Evolutionary conservation across 192 early-diverging fungal genomes (phyloP).

Genomic region (Pilaira anomala): DNA sequence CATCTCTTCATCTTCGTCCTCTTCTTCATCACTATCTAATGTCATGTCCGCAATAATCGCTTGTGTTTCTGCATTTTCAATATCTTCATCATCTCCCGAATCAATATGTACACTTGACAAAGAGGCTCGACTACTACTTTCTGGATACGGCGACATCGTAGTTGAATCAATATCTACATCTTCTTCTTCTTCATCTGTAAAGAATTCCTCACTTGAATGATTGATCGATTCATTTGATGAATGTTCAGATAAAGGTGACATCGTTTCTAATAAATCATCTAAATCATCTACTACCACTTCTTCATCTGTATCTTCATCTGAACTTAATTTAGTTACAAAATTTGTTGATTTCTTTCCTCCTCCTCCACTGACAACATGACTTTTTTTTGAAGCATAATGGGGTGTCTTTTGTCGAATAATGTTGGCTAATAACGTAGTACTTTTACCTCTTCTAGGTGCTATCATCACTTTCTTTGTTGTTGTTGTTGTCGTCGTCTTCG

Average conservation of each 20-base stretch:
- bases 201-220: conserved; percentile 27
- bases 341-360: too few species aligned
- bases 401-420: conserved; percentile 1
- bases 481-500: neutral
- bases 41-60: conserved; percentile 29
- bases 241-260: conserved; percentile 18
- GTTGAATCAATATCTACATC: neutral
- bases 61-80: conserved; percentile 35
- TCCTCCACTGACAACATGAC: neutral
- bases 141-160: conserved; percentile 2
- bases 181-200: conserved; percentile 33
- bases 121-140: conserved; percentile 11
- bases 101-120: conserved; percentile 26
- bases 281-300: conserved; percentile 6
- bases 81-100: conserved; percentile 32
- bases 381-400: neutral
- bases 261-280: conserved; percentile 30
- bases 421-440: conserved; percentile 11
- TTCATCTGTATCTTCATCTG: neutral
- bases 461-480: neutral
- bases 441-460: conserved; percentile 5
- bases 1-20: conserved; percentile 43
- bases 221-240: conserved; percentile 31
- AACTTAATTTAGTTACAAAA: neutral
- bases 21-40: conserved; percentile 24